Percentiles rank a stretch among this genome's conserved stretches.
phyloP scores from a whole-genome alignment of 192 early-diverging fungal genomes.

The Backusella australiensis region DNA sequence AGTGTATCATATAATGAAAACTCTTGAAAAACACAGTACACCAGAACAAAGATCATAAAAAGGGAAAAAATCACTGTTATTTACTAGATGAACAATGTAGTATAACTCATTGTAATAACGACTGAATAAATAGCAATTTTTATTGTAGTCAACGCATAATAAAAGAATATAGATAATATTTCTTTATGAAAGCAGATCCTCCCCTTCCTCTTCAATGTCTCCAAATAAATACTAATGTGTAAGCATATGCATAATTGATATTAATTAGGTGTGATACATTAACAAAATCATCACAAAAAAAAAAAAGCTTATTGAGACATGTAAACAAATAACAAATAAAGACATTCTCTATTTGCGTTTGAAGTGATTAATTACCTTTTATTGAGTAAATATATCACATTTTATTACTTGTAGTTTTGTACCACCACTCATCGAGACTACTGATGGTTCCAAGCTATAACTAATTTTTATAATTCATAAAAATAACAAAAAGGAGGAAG shows the following conservation, averaged over 20 bases:
- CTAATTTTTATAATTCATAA: background rate
- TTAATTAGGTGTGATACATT: too few relatives aligned
- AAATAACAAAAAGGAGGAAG: background rate
- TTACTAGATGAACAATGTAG: background rate
- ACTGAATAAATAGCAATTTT: background rate
- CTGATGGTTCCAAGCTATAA: background rate
- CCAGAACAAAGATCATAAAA: background rate
- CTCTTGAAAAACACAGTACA: background rate
- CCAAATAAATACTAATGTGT: too few relatives aligned
- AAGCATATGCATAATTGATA: too few relatives aligned
- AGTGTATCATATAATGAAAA: too few relatives aligned
- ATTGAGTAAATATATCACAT: background rate
- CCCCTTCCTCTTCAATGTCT: too few relatives aligned
- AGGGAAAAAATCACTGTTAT: background rate
- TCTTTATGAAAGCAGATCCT: background rate
- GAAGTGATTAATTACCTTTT: background rate
- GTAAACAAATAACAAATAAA: background rate
- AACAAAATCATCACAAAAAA: too few relatives aligned
- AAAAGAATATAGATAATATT: background rate
- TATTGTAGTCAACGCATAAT: background rate
- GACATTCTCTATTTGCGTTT: background rate
- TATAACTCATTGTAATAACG: background rate
- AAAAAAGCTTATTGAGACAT: background rate
- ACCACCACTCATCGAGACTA: background rate
- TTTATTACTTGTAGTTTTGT: background rate